A percentile compares a stretch with the other conserved stretches of the same genome.
Evolutionary conservation across 495 filamentous ascomycete genomes (phyloP).

Genomic region (Lasiosphaeria hispida): DNA sequence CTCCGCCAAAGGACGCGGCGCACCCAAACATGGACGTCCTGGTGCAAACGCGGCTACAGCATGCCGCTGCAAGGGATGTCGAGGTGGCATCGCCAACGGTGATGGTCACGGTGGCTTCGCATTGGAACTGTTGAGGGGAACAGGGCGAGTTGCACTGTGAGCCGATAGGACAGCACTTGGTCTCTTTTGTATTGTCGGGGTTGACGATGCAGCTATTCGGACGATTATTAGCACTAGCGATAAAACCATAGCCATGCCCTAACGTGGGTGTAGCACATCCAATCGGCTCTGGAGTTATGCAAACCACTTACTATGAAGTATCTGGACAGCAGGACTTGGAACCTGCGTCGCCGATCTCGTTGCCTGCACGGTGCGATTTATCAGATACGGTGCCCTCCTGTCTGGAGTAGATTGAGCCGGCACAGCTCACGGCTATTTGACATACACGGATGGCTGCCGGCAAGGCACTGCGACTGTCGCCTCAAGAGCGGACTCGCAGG

Average conservation of each 20-base stretch:
- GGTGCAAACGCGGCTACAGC: conserved; percentile 40
- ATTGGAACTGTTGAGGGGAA: conserved; percentile 17
- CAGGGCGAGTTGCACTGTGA: conserved; percentile 36
- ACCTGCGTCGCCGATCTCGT: conserved; percentile 12
- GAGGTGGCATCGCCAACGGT: conserved; percentile 14
- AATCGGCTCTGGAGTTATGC: not conserved
- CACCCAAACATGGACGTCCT: conserved; percentile 40
- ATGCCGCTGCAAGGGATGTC: conserved; percentile 26
- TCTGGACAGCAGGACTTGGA: conserved; percentile 8
- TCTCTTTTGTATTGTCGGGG: conserved; percentile 10
- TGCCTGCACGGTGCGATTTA: conserved; percentile 11
- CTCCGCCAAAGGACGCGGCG: conserved; percentile 36
- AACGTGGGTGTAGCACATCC: not conserved
- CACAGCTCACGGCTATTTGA: not conserved
- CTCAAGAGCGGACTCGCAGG: conserved; percentile 3
- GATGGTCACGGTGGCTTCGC: conserved; percentile 20
- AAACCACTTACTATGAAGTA: conserved; percentile 10
- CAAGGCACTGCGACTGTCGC: conserved; percentile 3
- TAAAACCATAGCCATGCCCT: not conserved
- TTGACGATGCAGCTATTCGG: conserved; percentile 32
- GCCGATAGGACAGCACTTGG: conserved; percentile 41
- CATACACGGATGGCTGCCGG: conserved; percentile 9
- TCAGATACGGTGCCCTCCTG: not conserved
- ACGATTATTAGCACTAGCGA: not conserved
- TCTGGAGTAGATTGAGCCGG: not conserved